Evolutionary conservation across 2,329 filamentous ascomycete genomes (phyloP).

Genomic region (Pestalotiopsis sp.): DNA sequence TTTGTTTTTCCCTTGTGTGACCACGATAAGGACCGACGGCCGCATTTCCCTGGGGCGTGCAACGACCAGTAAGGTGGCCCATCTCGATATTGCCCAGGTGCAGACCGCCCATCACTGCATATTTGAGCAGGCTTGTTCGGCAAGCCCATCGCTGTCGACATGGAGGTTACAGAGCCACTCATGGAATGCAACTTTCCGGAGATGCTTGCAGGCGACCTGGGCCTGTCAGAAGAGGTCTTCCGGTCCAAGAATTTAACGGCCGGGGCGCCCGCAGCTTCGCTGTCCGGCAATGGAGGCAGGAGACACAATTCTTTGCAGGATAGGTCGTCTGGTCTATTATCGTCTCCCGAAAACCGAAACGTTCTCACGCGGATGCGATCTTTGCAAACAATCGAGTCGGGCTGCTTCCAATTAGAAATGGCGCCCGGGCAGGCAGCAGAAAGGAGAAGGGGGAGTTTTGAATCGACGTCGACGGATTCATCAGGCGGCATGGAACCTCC

Average conservation of each 20-base stretch:
- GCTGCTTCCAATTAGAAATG: conserved; percentile 26
- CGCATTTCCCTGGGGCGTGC: not conserved
- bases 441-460: conserved; percentile 25
- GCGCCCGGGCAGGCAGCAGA: conserved; percentile 18
- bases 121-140: conserved; percentile 6
- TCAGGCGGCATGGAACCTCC: conserved; percentile 38
- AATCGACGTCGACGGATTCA: conserved; percentile 36
- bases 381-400: conserved; percentile 26
- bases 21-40: conserved; percentile 9
- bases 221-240: conserved; percentile 51
- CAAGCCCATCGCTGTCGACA: conserved; percentile 20
- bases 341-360: conserved; percentile 18
- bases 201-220: conserved; percentile 57
- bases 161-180: conserved; percentile 26
- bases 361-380: conserved; percentile 25
- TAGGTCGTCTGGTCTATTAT: conserved; percentile 21
- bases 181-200: conserved; percentile 56
- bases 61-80: not conserved
- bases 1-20: conserved; percentile 1
- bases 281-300: conserved; percentile 32
- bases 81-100: not conserved
- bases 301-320: conserved; percentile 27
- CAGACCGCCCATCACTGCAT: conserved; percentile 5
- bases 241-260: conserved; percentile 55
- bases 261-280: conserved; percentile 44